These are phyloP conservation scores for Psilocybe azurescens DNA, from an alignment of 768 basidiomycete species.

Conservation along the genomic window DNA sequence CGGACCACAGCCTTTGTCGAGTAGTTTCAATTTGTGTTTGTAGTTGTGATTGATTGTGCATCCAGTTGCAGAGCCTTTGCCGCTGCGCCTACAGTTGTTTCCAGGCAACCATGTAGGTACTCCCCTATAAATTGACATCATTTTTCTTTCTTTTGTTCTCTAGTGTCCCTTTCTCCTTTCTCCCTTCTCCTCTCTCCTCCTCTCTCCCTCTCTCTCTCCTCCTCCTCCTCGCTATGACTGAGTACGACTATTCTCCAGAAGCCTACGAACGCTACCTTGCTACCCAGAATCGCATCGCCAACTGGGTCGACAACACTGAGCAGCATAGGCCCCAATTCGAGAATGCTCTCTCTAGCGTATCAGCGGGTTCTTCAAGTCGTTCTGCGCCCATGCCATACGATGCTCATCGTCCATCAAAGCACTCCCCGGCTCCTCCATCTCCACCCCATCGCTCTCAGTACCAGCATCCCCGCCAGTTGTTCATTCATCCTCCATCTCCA, in stretches of 20 bases:
- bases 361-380: conserved; percentile 5
- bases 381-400: conserved; percentile 6
- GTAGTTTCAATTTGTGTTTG: not conserved
- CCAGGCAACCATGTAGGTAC: conserved; percentile 9
- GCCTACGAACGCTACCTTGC: conserved; percentile 53
- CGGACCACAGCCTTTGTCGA: not conserved
- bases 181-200: conserved; percentile 1
- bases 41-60: not conserved
- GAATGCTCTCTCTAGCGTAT: conserved; percentile 19
- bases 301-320: conserved; percentile 57
- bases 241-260: conserved; percentile 66
- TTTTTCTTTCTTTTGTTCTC: not conserved
- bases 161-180: conserved; percentile 6
- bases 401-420: conserved; percentile 15
- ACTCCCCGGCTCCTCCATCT: conserved; percentile 13
- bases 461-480: conserved; percentile 19
- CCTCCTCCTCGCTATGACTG: conserved; percentile 46
- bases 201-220: conserved; percentile 1
- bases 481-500: conserved; percentile 20
- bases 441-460: not conserved
- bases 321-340: conserved; percentile 38
- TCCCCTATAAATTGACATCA: conserved; percentile 12
- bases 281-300: conserved; percentile 51
- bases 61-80: not conserved
- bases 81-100: not conserved